These are phyloP conservation scores for Craspedostauros australis DNA, from an alignment of 108 stramenopile species.

Conservation along the genomic window DNA sequence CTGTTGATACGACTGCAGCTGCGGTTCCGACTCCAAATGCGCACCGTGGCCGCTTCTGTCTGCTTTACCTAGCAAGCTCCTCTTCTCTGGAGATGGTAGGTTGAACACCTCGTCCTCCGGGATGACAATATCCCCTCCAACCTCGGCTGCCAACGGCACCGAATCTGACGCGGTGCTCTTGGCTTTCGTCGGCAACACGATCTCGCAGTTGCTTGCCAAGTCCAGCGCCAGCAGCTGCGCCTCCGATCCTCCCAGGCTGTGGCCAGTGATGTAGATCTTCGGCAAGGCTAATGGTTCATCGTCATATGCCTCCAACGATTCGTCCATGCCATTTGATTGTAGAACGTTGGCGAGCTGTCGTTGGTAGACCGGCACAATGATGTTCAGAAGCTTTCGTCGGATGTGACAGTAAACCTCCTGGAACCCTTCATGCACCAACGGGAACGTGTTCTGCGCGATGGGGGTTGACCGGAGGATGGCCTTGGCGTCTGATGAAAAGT, in stretches of 20 bases:
- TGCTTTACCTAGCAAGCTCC: background rate
- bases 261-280: constrained; percentile 76
- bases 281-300: constrained; percentile 53
- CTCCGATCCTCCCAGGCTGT: constrained; percentile 60
- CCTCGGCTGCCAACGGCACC: too few relatives aligned
- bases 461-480: constrained; percentile 57
- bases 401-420: constrained; percentile 56
- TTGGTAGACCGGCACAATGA: constrained; percentile 48
- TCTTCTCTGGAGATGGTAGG: background rate
- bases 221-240: constrained; percentile 74
- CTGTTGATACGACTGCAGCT: background rate
- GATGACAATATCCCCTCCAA: too few relatives aligned
- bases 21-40: background rate
- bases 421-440: constrained; percentile 78
- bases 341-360: constrained; percentile 60
- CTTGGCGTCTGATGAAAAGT: constrained; percentile 40
- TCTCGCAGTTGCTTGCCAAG: constrained; percentile 67
- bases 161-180: background rate
- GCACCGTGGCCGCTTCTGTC: background rate
- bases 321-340: constrained; percentile 4
- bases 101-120: too few relatives aligned
- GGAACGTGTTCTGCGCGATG: constrained; percentile 54
- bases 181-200: constrained; percentile 28
- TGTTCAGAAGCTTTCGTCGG: constrained; percentile 48
- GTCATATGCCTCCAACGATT: constrained; percentile 6